Conservation (phyloP, 164 flowering plant species). For the Hamamelis virginiana region DNA sequence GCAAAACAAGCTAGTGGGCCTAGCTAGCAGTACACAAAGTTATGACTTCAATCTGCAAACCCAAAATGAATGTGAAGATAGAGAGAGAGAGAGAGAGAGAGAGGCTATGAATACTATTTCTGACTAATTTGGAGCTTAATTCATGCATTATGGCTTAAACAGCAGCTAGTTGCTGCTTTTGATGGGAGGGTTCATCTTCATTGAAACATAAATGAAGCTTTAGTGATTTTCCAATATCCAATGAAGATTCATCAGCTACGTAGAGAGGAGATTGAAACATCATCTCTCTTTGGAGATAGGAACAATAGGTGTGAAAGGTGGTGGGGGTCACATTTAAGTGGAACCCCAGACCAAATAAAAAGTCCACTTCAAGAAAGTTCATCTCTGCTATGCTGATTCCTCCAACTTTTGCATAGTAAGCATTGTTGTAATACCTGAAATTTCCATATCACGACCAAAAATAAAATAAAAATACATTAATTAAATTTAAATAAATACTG, state of each 20-base stretch:
- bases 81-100: slow-evolving; percentile 1
- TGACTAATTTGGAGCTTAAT: slow-evolving; percentile 19
- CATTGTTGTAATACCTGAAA: slow-evolving; percentile 89
- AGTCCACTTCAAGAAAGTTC: slow-evolving; percentile 87
- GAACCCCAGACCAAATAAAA: slow-evolving; percentile 84
- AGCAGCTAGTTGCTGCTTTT: slow-evolving; percentile 69
- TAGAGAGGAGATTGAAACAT: slow-evolving; percentile 38
- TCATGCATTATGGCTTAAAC: too few relatives aligned
- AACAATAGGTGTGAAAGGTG: slow-evolving; percentile 72
- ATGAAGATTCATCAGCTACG: slow-evolving; percentile 17
- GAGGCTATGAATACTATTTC: too few relatives aligned
- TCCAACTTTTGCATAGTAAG: slow-evolving; percentile 96
- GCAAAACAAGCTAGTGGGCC: not conserved
- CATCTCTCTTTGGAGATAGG: slow-evolving; percentile 65
- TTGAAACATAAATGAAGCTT: slow-evolving; percentile 53
- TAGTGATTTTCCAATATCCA: slow-evolving; percentile 33
- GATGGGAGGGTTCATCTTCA: slow-evolving; percentile 66
- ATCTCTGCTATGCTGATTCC: slow-evolving; percentile 86
- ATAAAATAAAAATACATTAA: too few relatives aligned
- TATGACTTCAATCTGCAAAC: not conserved
- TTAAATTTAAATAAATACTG: not conserved
- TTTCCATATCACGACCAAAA: not conserved
- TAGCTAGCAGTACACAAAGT: slow-evolving; percentile 8
- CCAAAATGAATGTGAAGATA: not conserved
- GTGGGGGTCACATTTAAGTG: slow-evolving; percentile 81